A percentile compares a stretch with the other conserved stretches of the same genome.
phyloP scores from a whole-genome alignment of 371 early-diverging fungal species.

The Rhizoclosmatium hyalinum region DNA sequence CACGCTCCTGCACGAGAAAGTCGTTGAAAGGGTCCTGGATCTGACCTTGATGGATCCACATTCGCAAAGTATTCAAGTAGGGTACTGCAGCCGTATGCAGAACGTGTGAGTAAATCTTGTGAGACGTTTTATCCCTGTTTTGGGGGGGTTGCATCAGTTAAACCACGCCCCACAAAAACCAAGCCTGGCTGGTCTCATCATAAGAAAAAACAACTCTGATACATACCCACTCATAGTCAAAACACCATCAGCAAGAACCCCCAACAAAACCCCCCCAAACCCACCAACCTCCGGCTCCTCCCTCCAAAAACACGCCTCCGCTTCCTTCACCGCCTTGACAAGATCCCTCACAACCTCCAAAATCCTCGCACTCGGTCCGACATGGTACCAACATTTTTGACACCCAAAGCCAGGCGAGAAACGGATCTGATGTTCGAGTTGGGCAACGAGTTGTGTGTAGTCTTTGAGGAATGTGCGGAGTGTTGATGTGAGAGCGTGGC shows the following conservation, averaged over 20 bases:
- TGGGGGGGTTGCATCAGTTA: no score
- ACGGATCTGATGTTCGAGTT: constrained; percentile 85
- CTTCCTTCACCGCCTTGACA: constrained; percentile 36
- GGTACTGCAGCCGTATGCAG: constrained; percentile 81
- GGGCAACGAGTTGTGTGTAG: constrained; percentile 83
- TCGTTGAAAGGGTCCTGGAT: constrained; percentile 86
- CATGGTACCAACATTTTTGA: constrained; percentile 88
- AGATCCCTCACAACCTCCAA: constrained; percentile 64
- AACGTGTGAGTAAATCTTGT: constrained; percentile 49
- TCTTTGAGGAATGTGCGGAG: constrained; percentile 78
- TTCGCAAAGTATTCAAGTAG: constrained; percentile 77
- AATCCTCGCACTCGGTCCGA: constrained; percentile 76
- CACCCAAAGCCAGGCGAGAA: constrained; percentile 76
- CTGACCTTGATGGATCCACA: constrained; percentile 90
- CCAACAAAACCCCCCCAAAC: constrained; percentile 71
- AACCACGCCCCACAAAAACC: no score
- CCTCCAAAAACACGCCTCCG: constrained; percentile 28
- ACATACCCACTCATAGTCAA: constrained; percentile 25
- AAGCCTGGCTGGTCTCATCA: constrained; percentile 15
- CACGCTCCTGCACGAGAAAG: constrained; percentile 78
- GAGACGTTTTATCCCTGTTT: no score
- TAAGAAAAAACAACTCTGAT: constrained; percentile 8
- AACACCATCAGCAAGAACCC: constrained; percentile 61
- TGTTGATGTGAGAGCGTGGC: constrained; percentile 88
- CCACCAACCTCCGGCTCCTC: background rate